Evolutionary conservation across 2,329 filamentous ascomycete genomes (phyloP), one percentile per base, ranked within the genome.

Genomic region (Trichoderma afroharzianum): DNA sequence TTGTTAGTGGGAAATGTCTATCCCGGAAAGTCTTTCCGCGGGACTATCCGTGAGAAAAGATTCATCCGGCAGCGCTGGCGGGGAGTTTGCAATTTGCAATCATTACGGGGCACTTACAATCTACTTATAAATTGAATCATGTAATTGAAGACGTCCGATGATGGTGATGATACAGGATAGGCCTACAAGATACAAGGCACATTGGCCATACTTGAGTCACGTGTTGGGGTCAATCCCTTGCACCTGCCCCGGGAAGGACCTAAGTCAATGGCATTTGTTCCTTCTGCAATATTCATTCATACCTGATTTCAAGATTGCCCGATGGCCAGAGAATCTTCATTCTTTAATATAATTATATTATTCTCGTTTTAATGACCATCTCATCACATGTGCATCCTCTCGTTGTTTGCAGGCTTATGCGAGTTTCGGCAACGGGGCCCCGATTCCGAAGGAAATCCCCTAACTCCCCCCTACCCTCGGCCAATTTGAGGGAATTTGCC

Each of bases 1-100:
- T 47, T 24, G 4, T n/a, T 8, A 47, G 28, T 36, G 67, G 57
- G n/a, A 59, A 69, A 69, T 53, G 57, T 26, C 39, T 68, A 53
- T 69, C 57, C 67, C 67, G 67, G 64, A 28, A 53, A 21, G 26
- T n/a, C 39, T 26, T 47, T 53, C 67, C 57, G 63, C 30, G 14
- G 7, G 50, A 26, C 32, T 57, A 28, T 28, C 63, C 47, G 53
- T 36, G 57, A 61, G 43, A 47, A n/a, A 62, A 69, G 28, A 26
- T 68, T 68, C 66, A 68, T 68, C 67, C 67, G 67, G 67, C 28
- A 7, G 57, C n/a, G 21, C 57, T 15, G 32, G 15, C 64, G 53
- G 39, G 57, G 66, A 68, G 66, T 33, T 59, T 47, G 11, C 0
- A 21, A 30, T 32, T 24, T 28, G 9, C 7, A 30, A 47, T 24